Evolutionary conservation across 2,329 filamentous ascomycete genomes (phyloP).

Genomic region (Fusarium pseudograminearum): DNA sequence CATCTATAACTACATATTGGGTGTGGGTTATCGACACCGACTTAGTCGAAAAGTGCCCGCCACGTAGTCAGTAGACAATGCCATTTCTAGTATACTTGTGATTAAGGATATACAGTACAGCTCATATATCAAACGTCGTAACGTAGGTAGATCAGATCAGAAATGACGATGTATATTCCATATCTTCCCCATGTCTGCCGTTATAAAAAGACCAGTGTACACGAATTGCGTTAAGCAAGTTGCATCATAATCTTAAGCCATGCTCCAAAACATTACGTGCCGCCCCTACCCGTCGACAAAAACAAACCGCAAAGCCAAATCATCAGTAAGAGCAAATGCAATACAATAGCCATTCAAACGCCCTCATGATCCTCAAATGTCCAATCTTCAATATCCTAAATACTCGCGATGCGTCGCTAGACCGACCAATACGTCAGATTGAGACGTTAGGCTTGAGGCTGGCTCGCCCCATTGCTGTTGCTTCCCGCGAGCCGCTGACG

Average conservation of each 20-base stretch:
- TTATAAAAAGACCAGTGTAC: neutral
- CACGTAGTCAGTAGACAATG: neutral
- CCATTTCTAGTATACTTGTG: neutral
- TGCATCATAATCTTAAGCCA: constrained; percentile 41
- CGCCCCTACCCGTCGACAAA: constrained; percentile 35
- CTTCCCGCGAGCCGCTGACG: constrained; percentile 63
- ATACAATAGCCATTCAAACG: constrained; percentile 35
- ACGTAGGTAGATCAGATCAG: neutral
- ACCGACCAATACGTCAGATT: constrained; percentile 34
- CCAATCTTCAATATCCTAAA: constrained; percentile 15
- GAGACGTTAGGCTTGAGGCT: constrained; percentile 39
- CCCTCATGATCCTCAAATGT: constrained; percentile 31
- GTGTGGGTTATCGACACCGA: neutral
- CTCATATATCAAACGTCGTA: neutral
- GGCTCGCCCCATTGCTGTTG: constrained; percentile 45
- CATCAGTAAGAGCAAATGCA: constrained; percentile 20
- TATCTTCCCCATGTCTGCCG: constrained; percentile 7
- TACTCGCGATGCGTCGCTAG: constrained; percentile 30
- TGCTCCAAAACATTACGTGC: constrained; percentile 37
- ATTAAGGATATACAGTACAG: neutral
- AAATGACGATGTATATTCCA: constrained; percentile 12
- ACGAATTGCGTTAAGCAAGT: constrained; percentile 11
- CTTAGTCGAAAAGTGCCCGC: neutral
- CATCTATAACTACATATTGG: neutral
- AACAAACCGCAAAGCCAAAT: constrained; percentile 23